Evolutionary conservation across 495 filamentous ascomycete genomes (phyloP).

Genomic region (Neurospora sp.): DNA sequence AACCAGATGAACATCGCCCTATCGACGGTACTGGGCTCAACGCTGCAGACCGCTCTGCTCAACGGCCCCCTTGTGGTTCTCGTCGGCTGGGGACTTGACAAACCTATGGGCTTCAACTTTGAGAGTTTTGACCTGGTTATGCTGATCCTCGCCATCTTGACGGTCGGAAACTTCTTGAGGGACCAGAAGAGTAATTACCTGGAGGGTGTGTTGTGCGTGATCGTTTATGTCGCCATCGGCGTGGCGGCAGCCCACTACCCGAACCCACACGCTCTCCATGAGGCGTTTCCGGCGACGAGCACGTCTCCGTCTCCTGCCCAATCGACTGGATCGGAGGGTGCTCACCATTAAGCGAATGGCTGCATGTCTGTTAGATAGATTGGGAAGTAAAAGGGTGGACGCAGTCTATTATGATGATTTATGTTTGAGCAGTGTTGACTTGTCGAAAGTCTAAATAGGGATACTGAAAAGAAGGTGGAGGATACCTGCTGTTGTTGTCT

Average conservation of each 20-base stretch:
- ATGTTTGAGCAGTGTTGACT: neutral
- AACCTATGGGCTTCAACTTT: slow-evolving; percentile 71
- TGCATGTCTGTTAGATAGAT: neutral
- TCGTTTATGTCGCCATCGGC: slow-evolving; percentile 55
- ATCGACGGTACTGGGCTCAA: slow-evolving; percentile 77
- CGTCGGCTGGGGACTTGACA: slow-evolving; percentile 69
- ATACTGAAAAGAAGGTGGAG: neutral
- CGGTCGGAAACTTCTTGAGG: slow-evolving; percentile 71
- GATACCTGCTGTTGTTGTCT: neutral
- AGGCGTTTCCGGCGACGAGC: neutral
- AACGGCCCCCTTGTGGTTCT: slow-evolving; percentile 78
- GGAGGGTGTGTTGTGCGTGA: slow-evolving; percentile 66
- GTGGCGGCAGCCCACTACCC: slow-evolving; percentile 55
- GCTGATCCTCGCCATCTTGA: slow-evolving; percentile 77
- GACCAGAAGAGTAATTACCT: slow-evolving; percentile 75
- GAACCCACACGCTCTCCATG: slow-evolving; percentile 25
- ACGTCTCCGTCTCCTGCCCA: neutral
- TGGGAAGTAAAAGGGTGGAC: neutral
- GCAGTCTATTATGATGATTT: neutral
- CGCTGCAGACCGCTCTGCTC: slow-evolving; percentile 82
- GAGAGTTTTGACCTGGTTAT: slow-evolving; percentile 82
- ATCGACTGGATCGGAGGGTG: neutral
- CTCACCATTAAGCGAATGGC: neutral
- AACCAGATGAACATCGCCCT: slow-evolving; percentile 85
- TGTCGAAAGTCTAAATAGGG: neutral